phyloP scores from a whole-genome alignment of 2,329 filamentous ascomycete species.

The Venturia asperata region DNA sequence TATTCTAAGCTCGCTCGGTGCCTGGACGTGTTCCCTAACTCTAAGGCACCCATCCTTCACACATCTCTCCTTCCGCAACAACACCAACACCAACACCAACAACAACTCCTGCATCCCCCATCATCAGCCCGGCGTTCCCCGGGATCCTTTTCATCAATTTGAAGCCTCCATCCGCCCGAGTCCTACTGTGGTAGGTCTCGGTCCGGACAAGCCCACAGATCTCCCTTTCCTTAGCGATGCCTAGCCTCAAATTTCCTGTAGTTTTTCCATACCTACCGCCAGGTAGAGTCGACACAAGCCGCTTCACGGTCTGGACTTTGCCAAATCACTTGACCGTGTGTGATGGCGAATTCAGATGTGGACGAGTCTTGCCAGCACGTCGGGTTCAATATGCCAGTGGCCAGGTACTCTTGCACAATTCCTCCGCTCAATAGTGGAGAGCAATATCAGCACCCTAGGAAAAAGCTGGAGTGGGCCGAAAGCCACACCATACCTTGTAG shows the following conservation, averaged over 20 bases:
- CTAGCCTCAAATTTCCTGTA: background rate
- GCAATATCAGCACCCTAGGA: background rate
- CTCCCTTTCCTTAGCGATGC: background rate
- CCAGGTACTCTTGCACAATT: background rate
- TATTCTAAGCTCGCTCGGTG: no score
- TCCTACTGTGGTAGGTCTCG: background rate
- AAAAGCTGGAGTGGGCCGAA: background rate
- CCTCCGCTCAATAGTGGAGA: background rate
- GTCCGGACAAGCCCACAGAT: background rate
- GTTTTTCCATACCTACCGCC: background rate
- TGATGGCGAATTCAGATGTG: background rate
- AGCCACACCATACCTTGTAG: background rate
- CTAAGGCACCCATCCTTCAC: no score
- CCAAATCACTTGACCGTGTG: background rate
- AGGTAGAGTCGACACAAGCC: background rate
- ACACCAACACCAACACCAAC: no score
- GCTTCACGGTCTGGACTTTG: background rate
- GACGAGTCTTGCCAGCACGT: background rate
- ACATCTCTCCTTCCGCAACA: no score
- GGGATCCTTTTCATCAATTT: background rate
- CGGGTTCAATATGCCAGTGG: background rate
- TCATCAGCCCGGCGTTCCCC: background rate
- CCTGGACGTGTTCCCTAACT: no score
- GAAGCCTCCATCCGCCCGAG: background rate
- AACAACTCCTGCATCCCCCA: no score